Conservation (phyloP, 768 basidiomycete species). For the Naganishia kalamii region DNA sequence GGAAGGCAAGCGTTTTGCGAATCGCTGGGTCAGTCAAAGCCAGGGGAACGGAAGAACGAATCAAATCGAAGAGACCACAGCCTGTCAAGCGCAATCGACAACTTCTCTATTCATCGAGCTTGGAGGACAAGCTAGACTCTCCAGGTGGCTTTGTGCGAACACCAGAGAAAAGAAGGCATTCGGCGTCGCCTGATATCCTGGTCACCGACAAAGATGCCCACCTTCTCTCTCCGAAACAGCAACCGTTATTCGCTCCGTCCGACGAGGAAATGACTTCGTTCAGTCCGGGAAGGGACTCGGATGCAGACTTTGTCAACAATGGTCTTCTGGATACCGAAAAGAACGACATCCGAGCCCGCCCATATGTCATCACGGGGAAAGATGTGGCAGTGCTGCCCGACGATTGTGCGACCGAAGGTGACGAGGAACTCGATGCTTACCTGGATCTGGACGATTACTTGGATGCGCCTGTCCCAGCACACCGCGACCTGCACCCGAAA, state of each 20-base stretch:
- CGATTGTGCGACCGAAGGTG: not conserved
- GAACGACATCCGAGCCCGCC: not conserved
- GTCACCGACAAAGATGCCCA: too few relatives aligned
- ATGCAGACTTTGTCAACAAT: not conserved
- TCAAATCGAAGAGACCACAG: not conserved
- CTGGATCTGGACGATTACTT: not conserved
- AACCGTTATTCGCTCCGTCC: not conserved
- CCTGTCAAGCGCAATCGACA: not conserved
- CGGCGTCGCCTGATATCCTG: too few relatives aligned
- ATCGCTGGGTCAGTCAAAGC: not conserved
- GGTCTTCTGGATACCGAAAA: not conserved
- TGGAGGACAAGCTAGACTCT: not conserved
- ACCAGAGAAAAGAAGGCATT: too few relatives aligned
- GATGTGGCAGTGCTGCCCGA: not conserved
- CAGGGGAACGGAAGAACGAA: not conserved
- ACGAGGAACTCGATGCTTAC: not conserved
- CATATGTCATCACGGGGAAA: not conserved
- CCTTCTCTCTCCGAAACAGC: too few relatives aligned
- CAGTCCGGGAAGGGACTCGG: not conserved
- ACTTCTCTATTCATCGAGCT: not conserved
- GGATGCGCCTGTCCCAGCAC: not conserved
- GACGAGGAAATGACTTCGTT: not conserved
- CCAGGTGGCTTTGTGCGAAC: not conserved
- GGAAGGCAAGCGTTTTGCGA: not conserved
- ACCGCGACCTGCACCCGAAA: too few relatives aligned